Base-by-base conservation (phyloP, 2,329 filamentous ascomycete genomes). In the Pyrenophora teres region DNA sequence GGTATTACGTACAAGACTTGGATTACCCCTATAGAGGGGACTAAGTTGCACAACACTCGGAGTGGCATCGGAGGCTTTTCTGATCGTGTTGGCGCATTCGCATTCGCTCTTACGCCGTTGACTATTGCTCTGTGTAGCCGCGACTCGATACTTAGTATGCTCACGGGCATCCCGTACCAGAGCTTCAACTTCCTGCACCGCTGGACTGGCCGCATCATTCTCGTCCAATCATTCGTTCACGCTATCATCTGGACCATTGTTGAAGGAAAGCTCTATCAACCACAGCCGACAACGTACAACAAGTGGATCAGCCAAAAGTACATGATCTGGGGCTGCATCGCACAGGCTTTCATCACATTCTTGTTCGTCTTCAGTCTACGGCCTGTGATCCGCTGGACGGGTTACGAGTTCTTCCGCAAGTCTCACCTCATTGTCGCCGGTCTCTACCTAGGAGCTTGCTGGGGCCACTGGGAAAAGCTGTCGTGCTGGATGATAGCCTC, bases 191-290 rank as follows among this genome's bases (percentile, higher is more conserved):
- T 51, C 19, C 37, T 51, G 32, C 48, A 51, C 42, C 48, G 43
- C 31, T 51, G 43, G 42, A 51, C 48, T 5, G 48, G 48, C 25
- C 48, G 48, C 42, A 51, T 51, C 25, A 51, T 51, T 18, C 48
- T 51, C 16, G 31, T 47, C 0, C 48, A 51, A 23, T 47, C 43
- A 15, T 51, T 51, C 18, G 18, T 46, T 37, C 43, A 51, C 12
- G 37, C 48, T 13, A 47, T 51, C 19, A 47, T 51, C 12, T 51
- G 48, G 48, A 47, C 42, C 2, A 38, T 51, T 15, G 25, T 51
- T 1, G 48, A 51, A 38, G 48, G 31, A 47, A 51, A 41, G 42
- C 48, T 51, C 23, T 47, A 51, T 32, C 48, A 51, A 7, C 48
- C 48, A 2, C 48, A 51, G 10, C 48, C 48, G 18, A 41, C 48